Evolutionary conservation across 352 stramenopile species (phyloP).

Genomic region (Pythium utonaiense): DNA sequence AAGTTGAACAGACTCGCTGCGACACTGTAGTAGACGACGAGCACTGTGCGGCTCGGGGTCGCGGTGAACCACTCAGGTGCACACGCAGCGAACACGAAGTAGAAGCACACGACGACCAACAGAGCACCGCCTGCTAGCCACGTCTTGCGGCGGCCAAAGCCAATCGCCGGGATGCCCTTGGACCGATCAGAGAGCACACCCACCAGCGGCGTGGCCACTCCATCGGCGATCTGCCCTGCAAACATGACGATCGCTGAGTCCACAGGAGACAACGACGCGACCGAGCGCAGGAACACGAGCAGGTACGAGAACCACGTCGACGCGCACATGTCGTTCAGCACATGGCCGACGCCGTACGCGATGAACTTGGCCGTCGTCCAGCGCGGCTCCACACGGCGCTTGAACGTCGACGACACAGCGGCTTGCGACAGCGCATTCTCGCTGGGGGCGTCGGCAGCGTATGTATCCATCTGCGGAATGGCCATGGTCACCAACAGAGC

Average conservation of each 20-base stretch:
- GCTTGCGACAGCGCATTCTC: background rate
- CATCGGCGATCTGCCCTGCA: conserved; percentile 79
- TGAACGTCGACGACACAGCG: background rate
- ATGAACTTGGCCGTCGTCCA: conserved; percentile 64
- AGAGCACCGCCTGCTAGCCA: conserved; percentile 69
- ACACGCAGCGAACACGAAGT: conserved; percentile 76
- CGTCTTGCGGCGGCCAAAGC: conserved; percentile 69
- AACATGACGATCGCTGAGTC: conserved; percentile 87
- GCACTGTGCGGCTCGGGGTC: conserved; percentile 45
- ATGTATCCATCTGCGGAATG: conserved; percentile 8
- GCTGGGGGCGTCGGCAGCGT: background rate
- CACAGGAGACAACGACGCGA: conserved; percentile 57
- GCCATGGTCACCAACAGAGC: background rate
- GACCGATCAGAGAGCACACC: conserved; percentile 74
- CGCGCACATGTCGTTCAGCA: conserved; percentile 88
- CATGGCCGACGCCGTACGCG: conserved; percentile 77
- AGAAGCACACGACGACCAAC: conserved; percentile 81
- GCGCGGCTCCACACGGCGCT: conserved; percentile 6
- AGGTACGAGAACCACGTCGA: conserved; percentile 88
- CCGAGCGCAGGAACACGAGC: conserved; percentile 72
- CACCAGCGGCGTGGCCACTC: conserved; percentile 72
- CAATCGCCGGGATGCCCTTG: conserved; percentile 53
- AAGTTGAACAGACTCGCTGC: conserved; percentile 82
- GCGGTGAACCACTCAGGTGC: conserved; percentile 53
- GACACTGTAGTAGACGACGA: conserved; percentile 77